Percentiles rank a stretch among this genome's conserved stretches.
phyloP scores from a whole-genome alignment of 805 yeast species.

The Monosporozyma aerobia region DNA sequence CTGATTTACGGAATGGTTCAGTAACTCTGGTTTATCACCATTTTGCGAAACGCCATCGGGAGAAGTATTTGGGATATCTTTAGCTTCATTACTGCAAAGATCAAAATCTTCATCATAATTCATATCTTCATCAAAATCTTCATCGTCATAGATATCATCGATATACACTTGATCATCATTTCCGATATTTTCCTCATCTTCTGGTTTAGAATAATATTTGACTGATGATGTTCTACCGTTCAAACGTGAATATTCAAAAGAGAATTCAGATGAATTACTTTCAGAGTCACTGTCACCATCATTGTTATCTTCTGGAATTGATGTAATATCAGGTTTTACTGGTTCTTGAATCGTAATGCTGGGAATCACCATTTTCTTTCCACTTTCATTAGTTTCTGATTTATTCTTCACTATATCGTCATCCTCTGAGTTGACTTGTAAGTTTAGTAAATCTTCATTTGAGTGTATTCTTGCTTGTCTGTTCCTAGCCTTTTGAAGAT shows the following conservation, averaged over 20 bases:
- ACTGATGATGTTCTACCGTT: slow-evolving; percentile 47
- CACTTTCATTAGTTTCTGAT: not conserved
- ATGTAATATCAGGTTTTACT: not conserved
- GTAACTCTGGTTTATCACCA: not conserved
- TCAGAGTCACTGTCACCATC: slow-evolving; percentile 6
- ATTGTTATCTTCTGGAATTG: not conserved
- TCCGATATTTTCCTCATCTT: slow-evolving; percentile 18
- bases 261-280: slow-evolving; percentile 31
- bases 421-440: slow-evolving; percentile 6
- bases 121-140: slow-evolving; percentile 36
- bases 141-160: slow-evolving; percentile 34
- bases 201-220: slow-evolving; percentile 37
- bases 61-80: not conserved
- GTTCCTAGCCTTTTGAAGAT: slow-evolving; percentile 14
- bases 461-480: slow-evolving; percentile 26
- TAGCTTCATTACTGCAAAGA: slow-evolving; percentile 15
- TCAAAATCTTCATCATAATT: slow-evolving; percentile 31
- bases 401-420: not conserved
- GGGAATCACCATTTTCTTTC: not conserved
- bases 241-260: slow-evolving; percentile 39
- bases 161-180: slow-evolving; percentile 23
- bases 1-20: slow-evolving; percentile 2
- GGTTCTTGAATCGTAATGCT: slow-evolving; percentile 4
- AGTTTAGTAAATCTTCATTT: slow-evolving; percentile 19
- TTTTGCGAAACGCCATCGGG: not conserved